Base-by-base conservation (phyloP, 768 basidiomycete genomes). In the Mycena leptocephala region DNA sequence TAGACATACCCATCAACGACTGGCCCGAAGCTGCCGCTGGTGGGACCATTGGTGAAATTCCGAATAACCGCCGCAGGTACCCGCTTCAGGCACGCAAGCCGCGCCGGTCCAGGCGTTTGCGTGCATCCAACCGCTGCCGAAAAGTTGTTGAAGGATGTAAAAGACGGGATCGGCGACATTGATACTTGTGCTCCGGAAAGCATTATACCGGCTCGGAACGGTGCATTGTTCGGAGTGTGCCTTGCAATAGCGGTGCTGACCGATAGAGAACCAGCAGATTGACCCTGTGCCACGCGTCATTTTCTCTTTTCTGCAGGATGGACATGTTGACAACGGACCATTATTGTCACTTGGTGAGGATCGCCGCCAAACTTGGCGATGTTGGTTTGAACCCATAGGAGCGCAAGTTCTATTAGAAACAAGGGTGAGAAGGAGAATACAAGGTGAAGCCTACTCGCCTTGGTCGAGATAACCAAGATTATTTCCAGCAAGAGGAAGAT, bases 301-400 rank as follows among this genome's bases (percentile, higher is more conserved):
- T 5, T 46, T 14, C 30, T 20, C 28, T 5, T 62, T 2, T n/a
- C 16, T 43, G 39, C 33, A 70, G 7, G 33, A n/a, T 30, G 33
- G 8, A 20, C 46, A 16, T 16, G 30, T n/a, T 2, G 20, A 37
- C 11, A 46, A 61, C 35, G n/a, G 18, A 70, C 81, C 78, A 82
- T 81, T 8, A 84, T 78, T 16, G 85, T 85, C 0, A 85, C 84
- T 80, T 84, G 79, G 16, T 14, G 66, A 3, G 81, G 82, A 70
- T 85, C 87, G 22, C 90, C 90, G 1, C 90, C 89, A 72, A 90
- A 91, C 0, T 83, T 80, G 30, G 79, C 82, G 63, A 90, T 88
- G 71, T 91, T 87, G 59, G 84, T 79, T 66, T 89, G 87, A 0
- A 90, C 85, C 89, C 84, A 85, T 24, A 32, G 46, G 4, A 85